A percentile compares a stretch with the other conserved stretches of the same genome.
Evolutionary conservation across 2,329 filamentous ascomycete genomes (phyloP).

Genomic region (Fusarium acutatum): DNA sequence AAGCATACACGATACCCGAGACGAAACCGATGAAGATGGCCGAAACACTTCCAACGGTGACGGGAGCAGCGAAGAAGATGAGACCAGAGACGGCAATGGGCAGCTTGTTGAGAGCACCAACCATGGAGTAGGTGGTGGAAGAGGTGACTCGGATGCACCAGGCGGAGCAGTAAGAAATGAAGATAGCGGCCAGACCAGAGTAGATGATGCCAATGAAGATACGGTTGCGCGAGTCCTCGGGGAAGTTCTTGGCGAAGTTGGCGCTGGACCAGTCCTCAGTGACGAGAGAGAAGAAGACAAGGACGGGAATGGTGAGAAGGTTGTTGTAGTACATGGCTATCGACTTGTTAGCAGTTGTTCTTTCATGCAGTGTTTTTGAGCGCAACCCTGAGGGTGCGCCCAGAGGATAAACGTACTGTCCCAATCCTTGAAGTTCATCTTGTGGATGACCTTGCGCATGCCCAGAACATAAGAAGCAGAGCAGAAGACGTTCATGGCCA

Average conservation of each 20-base stretch:
- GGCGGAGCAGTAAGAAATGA: constrained; percentile 98
- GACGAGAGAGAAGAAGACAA: constrained; percentile 81
- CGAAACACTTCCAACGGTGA: constrained; percentile 92
- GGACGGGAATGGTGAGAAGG: constrained; percentile 91
- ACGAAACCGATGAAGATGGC: constrained; percentile 93
- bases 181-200: constrained; percentile 90
- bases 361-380: neutral
- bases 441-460: constrained; percentile 99
- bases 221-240: constrained; percentile 76
- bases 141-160: constrained; percentile 99
- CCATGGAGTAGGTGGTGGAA: constrained; percentile 98
- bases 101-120: constrained; percentile 96
- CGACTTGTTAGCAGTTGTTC: constrained; percentile 42
- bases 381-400: neutral
- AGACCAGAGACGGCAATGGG: constrained; percentile 92
- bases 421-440: constrained; percentile 99
- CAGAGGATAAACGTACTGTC: constrained; percentile 76
- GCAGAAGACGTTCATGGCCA: constrained; percentile 96
- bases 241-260: constrained; percentile 91
- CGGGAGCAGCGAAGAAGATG: constrained; percentile 93
- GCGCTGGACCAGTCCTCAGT: constrained; percentile 90
- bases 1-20: constrained; percentile 90
- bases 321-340: constrained; percentile 99
- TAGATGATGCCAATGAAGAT: constrained; percentile 90
- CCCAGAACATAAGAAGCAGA: constrained; percentile 87